These are phyloP conservation scores for Coemansia sp. DNA, from an alignment of 192 early-diverging fungal species.

Conservation along the genomic window DNA sequence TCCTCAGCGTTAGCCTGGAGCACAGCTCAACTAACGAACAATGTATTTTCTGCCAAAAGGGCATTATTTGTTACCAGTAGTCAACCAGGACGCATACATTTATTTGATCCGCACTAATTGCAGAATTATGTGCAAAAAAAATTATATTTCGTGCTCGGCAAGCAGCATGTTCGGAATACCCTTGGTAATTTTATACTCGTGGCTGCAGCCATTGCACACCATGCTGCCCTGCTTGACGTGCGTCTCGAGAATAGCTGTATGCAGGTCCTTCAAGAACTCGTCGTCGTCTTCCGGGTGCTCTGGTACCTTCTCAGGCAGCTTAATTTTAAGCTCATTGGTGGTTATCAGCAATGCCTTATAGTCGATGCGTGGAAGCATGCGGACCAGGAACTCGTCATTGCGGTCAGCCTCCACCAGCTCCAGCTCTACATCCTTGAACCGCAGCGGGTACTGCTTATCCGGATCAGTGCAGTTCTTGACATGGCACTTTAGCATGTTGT, in stretches of 20 bases:
- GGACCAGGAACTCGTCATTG: constrained; percentile 78
- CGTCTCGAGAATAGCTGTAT: constrained; percentile 82
- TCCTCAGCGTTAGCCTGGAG: too few species aligned
- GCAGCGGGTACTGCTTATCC: constrained; percentile 86
- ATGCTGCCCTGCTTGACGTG: constrained; percentile 85
- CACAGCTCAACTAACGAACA: too few species aligned
- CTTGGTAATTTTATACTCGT: constrained; percentile 88
- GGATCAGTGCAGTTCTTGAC: constrained; percentile 87
- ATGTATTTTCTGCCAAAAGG: too few species aligned
- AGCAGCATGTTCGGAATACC: constrained; percentile 93
- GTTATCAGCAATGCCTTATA: constrained; percentile 69
- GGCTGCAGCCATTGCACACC: constrained; percentile 87
- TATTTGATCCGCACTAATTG: too few species aligned
- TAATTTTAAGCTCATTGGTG: constrained; percentile 56
- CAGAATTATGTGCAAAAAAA: too few species aligned
- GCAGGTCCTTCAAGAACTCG: constrained; percentile 65
- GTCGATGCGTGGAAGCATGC: constrained; percentile 80
- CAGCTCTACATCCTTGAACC: constrained; percentile 76
- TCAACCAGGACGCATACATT: too few species aligned
- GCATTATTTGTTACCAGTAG: too few species aligned
- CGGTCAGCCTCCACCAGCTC: constrained; percentile 86
- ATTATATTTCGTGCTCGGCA: constrained; percentile 66
- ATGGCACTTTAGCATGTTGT: constrained; percentile 99
- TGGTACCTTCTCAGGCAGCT: constrained; percentile 31
- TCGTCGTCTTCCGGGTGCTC: constrained; percentile 30